These are phyloP conservation scores for Buxus sempervirens DNA, from an alignment of 164 flowering plant genomes.

Conservation along the genomic window DNA sequence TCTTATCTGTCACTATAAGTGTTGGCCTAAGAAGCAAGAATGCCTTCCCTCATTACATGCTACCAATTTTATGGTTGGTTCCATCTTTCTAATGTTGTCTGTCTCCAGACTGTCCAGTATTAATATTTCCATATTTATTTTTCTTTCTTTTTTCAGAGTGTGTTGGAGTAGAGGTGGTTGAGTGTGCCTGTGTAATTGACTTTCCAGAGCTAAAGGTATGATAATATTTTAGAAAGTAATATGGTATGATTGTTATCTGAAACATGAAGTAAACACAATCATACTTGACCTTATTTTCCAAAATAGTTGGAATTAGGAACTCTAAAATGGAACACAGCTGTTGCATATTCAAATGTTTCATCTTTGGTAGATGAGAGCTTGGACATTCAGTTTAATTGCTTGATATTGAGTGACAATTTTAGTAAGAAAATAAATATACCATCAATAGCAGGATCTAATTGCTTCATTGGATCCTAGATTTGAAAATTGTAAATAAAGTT, in stretches of 20 bases:
- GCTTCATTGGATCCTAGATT: not conserved
- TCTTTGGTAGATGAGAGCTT: not conserved
- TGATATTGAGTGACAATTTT: not conserved
- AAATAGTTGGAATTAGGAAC: not conserved
- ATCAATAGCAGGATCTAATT: not conserved
- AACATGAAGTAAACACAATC: not conserved
- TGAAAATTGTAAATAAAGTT: no score
- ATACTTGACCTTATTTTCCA: not conserved
- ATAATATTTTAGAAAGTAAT: not conserved
- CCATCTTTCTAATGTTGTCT: not conserved
- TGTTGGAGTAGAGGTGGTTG: constrained; percentile 79
- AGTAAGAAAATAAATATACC: not conserved
- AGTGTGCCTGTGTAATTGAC: constrained; percentile 92
- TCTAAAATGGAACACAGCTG: not conserved
- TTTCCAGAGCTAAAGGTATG: constrained; percentile 78
- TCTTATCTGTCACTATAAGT: not conserved
- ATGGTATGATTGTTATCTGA: not conserved
- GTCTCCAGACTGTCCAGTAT: not conserved
- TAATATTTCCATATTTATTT: not conserved
- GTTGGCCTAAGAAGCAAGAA: not conserved
- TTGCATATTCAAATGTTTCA: not conserved
- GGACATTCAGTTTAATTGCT: no score
- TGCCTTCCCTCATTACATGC: no score
- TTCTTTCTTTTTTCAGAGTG: constrained; percentile 64
- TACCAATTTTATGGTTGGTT: not conserved